These are phyloP conservation scores for Leptographium procerum DNA, from an alignment of 2,329 filamentous ascomycete species.

Conservation along the genomic window DNA sequence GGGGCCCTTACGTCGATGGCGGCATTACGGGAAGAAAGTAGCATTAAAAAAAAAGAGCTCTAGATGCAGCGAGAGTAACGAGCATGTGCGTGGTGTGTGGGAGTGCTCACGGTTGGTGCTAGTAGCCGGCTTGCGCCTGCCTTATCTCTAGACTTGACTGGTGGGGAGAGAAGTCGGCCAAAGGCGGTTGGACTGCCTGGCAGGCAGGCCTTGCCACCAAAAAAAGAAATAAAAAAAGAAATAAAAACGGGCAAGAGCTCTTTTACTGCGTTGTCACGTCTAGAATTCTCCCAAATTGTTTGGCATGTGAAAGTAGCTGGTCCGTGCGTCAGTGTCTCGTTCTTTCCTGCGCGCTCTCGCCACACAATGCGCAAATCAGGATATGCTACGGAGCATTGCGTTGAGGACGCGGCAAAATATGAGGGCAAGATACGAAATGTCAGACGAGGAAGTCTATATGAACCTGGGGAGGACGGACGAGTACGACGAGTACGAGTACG, in stretches of 20 bases:
- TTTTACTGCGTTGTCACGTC: background rate
- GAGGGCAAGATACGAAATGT: background rate
- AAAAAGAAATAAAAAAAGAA: background rate
- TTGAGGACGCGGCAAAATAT: background rate
- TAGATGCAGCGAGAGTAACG: background rate
- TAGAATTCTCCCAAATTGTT: background rate
- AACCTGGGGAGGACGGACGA: background rate
- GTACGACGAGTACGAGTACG: too few relatives aligned
- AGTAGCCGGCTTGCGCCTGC: background rate
- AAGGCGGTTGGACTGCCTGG: too few relatives aligned
- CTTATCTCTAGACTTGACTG: background rate
- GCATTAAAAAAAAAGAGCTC: background rate
- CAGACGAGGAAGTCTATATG: background rate
- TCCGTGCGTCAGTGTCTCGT: background rate
- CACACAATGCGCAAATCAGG: background rate
- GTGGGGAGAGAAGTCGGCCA: background rate
- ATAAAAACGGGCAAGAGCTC: background rate
- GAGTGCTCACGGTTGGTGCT: background rate
- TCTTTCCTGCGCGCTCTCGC: background rate
- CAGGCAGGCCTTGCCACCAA: background rate
- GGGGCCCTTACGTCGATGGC: background rate
- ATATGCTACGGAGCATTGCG: background rate
- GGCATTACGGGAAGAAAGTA: too few relatives aligned
- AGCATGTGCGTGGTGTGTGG: background rate
- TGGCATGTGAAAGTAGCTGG: background rate